Evolutionary conservation across 2,329 filamentous ascomycete genomes (phyloP), one percentile per base, ranked within the genome.

Genomic region (Aspergillus eucalypticola): DNA sequence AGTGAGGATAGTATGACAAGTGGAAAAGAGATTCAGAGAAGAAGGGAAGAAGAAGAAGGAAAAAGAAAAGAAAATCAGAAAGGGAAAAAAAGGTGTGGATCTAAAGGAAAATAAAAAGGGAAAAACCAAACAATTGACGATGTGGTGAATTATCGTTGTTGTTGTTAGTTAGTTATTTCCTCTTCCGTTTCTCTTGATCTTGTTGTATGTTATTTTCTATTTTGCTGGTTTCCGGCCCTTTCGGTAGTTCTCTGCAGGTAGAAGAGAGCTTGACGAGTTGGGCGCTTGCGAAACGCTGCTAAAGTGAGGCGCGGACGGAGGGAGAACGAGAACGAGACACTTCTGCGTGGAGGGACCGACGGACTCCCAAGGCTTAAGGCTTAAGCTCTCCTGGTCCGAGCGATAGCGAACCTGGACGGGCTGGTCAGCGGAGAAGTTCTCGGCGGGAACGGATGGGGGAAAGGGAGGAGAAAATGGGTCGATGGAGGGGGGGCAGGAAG

Each of bases 261-360:
- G n/a, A 39, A 46, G 53, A 23, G 42, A 59, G 42, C 51, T 61
- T 51, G 53, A 59, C 51, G 48, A 25, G 53, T 61, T 51, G 56
- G 56, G 59, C 61, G 59, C 55, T 55, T 56, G 55, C 49, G 42
- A 54, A 46, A 51, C 41, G 46, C 55, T 50, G 62, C 59, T 27
- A 51, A 54, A 55, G 51, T 61, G 63, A 65, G 58, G 63, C 61
- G 61, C 54, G 56, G 41, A 35, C 25, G 44, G 52, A 41, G 39
- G 39, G 35, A 32, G 29, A 53, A 50, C 46, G 59, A 44, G 41
- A 56, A 51, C 41, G 54, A 56, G 51, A 48, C 13, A 29, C 46
- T 25, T 25, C 54, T 35, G 50, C 56, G 44, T 58, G 55, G 51
- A 58, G 44, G 56, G 52, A 52, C 56, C 54, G 39, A 55, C 56